Base-by-base conservation (phyloP, 1,284 basidiomycete species). In the Ustilago shanxiensis region DNA sequence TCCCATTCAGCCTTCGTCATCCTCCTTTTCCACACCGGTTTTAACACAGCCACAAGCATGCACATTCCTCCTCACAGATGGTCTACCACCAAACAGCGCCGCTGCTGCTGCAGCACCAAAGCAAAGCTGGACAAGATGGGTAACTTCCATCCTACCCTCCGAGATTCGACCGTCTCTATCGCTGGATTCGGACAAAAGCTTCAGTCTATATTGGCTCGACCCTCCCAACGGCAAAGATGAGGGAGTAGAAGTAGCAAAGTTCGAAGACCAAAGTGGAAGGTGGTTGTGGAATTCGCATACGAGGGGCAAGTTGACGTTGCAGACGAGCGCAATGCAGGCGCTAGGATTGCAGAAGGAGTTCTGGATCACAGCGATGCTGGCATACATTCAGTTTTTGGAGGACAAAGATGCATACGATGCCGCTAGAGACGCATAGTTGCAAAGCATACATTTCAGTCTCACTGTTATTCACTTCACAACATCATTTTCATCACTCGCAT, bases 371-470 rank as follows among this genome's bases (percentile, higher is more conserved):
- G 45, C 65, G 2, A 77, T 71, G 13, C 54, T 83, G 24, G 80
- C 79, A 2, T 83, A 83, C 57, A 53, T 83, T 20, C 80, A 83
- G 35, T 80, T 82, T 29, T 47, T 83, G 31, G 81, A 83, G 59
- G 79, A 80, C 4, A 70, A 70, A 22, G 79, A 80, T 39, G 72
- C 63, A 18, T 77, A 76, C 49, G 66, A 66, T 26, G 66, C 68
- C n/a, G 72, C 72, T 9, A 31, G 65, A 29, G 65, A 66, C 28
- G 68, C 72, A 9, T 65, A 37, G n/a, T 16, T 20, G 8, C 16
- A n/a, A 29, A 14, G 28, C n/a, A n/a, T n/a, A n/a, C n/a, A n/a
- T n/a, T 16, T 26, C 59, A 18, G n/a, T 31, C 29, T 18, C 20
- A 18, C 14, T 50, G 29, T 28, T 20, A 26, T 31, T 50, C 24